Conservation (phyloP, 202 grass and related monocot species). For the Panicum virgatum region DNA sequence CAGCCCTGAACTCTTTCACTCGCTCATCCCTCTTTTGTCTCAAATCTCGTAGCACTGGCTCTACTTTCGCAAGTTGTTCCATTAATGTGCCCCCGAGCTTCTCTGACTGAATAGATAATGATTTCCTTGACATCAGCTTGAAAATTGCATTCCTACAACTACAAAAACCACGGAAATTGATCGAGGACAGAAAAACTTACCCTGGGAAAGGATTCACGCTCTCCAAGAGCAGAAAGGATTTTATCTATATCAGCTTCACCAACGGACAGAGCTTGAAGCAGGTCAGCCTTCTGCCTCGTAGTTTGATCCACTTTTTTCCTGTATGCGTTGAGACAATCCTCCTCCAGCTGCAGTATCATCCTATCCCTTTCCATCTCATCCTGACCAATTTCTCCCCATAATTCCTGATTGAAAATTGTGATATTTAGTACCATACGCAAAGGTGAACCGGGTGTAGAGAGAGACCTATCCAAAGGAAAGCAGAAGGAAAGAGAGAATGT, state of each 20-base stretch:
- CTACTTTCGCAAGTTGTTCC: constrained; percentile 69
- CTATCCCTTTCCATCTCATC: constrained; percentile 68
- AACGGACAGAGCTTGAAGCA: constrained; percentile 58
- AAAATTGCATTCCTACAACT: not conserved
- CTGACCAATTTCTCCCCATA: constrained; percentile 89
- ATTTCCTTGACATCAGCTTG: not conserved
- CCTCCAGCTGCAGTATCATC: constrained; percentile 67
- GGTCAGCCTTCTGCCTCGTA: constrained; percentile 61
- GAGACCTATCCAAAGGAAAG: not conserved
- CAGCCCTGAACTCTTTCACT: constrained; percentile 55
- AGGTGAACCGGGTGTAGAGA: not conserved
- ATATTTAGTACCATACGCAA: constrained; percentile 14
- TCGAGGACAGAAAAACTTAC: constrained; percentile 35
- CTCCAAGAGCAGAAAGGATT: constrained; percentile 74
- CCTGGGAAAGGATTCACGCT: constrained; percentile 69
- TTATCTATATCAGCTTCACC: constrained; percentile 66
- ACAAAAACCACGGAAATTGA: constrained; percentile 2
- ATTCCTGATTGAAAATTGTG: constrained; percentile 48
- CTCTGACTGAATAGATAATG: constrained; percentile 54
- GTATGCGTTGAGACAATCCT: constrained; percentile 79
- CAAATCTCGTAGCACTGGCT: constrained; percentile 67
- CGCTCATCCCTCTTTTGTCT: constrained; percentile 65
- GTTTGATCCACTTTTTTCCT: constrained; percentile 59
- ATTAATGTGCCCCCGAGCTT: constrained; percentile 64
- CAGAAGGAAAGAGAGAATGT: not conserved